Percentiles rank a stretch among this genome's conserved stretches.
Evolutionary conservation across 345 rosid genomes (phyloP).

Genomic region (Reutealis trisperma): DNA sequence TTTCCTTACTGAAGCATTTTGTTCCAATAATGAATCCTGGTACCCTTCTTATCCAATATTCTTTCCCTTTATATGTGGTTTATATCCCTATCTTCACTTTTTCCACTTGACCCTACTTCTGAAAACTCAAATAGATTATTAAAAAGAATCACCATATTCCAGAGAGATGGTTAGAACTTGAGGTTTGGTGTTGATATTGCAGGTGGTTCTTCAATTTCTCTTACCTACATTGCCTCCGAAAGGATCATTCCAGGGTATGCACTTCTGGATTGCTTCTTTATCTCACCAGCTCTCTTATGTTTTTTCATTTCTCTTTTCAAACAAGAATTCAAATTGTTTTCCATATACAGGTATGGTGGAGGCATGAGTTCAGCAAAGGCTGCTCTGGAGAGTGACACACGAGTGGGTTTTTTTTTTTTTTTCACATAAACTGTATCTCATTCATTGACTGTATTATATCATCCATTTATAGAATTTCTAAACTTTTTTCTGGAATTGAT

Average conservation of each 20-base stretch:
- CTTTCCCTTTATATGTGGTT: not conserved
- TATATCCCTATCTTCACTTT: not conserved
- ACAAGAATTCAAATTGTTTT: not conserved
- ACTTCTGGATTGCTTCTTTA: not conserved
- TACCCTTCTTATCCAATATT: slow-evolving; percentile 18
- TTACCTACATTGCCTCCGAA: slow-evolving; percentile 94
- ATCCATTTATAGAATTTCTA: not conserved
- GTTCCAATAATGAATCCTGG: slow-evolving; percentile 96
- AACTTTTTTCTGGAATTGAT: not conserved
- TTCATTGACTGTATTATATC: not conserved
- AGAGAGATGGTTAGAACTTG: not conserved
- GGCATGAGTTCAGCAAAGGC: slow-evolving; percentile 99
- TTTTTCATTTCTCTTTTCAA: not conserved
- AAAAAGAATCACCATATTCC: not conserved
- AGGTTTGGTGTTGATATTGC: slow-evolving; percentile 26
- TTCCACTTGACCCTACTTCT: not conserved
- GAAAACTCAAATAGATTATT: not conserved
- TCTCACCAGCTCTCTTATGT: not conserved
- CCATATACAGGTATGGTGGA: slow-evolving; percentile 78
- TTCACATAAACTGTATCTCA: not conserved
- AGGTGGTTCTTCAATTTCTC: slow-evolving; percentile 95
- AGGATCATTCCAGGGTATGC: slow-evolving; percentile 88
- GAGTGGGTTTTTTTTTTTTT: slow-evolving; percentile 38
- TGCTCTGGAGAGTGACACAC: slow-evolving; percentile 92
- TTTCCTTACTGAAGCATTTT: slow-evolving; percentile 86